phyloP scores from a whole-genome alignment of 176 grass and related monocot genomes.

The Carex parvula region DNA sequence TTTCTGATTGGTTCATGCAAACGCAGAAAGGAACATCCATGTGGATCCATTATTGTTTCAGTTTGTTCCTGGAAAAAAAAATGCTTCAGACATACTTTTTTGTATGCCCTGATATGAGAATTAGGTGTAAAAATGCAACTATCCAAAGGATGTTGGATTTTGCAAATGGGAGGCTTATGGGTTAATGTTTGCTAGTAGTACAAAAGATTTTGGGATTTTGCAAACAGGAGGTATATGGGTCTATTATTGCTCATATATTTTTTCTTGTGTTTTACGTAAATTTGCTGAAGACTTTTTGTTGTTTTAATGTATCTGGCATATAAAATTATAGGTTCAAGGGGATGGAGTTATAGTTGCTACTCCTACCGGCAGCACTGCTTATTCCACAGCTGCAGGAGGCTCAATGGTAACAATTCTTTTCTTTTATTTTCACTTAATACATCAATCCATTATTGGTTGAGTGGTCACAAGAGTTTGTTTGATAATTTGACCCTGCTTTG shows the following conservation, averaged over 20 bases:
- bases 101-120: neutral
- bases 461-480: neutral
- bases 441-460: neutral
- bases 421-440: neutral
- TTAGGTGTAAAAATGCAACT: neutral
- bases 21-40: neutral
- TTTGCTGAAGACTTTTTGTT: neutral
- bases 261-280: slow-evolving; percentile 21
- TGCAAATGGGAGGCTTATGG: neutral
- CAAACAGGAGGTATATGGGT: slow-evolving; percentile 2
- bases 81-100: neutral
- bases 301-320: neutral
- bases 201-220: neutral
- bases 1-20: slow-evolving; percentile 8
- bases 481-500: neutral
- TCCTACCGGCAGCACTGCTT: slow-evolving; percentile 92
- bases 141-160: neutral
- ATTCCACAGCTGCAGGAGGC: slow-evolving; percentile 95
- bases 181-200: neutral
- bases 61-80: neutral
- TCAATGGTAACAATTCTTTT: slow-evolving; percentile 60
- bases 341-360: slow-evolving; percentile 99
- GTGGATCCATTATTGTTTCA: neutral
- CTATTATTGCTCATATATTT: neutral
- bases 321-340: slow-evolving; percentile 79